A percentile compares a stretch with the other conserved stretches of the same genome.
Conservation (phyloP, 768 basidiomycete genomes). For the Leucosporidium yakuticum region DNA sequence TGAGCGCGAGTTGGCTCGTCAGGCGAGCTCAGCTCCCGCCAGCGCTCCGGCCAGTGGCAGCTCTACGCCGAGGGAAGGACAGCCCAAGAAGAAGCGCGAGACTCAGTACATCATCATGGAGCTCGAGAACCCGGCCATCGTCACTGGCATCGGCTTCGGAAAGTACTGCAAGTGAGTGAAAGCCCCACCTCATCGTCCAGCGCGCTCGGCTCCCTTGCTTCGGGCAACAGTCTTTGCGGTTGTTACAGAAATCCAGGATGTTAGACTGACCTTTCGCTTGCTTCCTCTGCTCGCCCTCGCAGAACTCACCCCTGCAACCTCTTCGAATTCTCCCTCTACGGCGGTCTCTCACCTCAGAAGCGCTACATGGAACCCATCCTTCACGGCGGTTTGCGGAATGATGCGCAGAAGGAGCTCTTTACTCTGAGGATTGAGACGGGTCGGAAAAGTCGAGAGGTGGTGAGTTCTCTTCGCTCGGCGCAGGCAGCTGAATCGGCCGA, state of each 20-base stretch:
- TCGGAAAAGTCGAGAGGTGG: not conserved
- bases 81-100: not conserved
- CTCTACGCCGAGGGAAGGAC: not conserved
- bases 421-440: not conserved
- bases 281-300: not conserved
- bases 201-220: not conserved
- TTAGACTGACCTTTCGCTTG: no score
- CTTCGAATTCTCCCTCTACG: slow-evolving; percentile 30
- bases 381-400: slow-evolving; percentile 32
- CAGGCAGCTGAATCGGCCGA: no score
- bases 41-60: not conserved
- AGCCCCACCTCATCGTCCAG: not conserved
- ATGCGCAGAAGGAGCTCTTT: slow-evolving; percentile 25
- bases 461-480: no score
- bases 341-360: slow-evolving; percentile 29
- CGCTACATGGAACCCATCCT: slow-evolving; percentile 30
- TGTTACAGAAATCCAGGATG: not conserved
- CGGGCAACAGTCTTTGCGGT: no score
- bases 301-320: slow-evolving; percentile 37
- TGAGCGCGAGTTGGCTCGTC: slow-evolving; percentile 1
- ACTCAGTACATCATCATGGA: slow-evolving; percentile 26
- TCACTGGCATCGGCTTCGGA: slow-evolving; percentile 18
- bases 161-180: slow-evolving; percentile 24
- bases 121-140: slow-evolving; percentile 11
- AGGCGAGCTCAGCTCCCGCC: not conserved